Evolutionary conservation across 2,329 filamentous ascomycete species (phyloP).

Genomic region (Talaromyces sp.): DNA sequence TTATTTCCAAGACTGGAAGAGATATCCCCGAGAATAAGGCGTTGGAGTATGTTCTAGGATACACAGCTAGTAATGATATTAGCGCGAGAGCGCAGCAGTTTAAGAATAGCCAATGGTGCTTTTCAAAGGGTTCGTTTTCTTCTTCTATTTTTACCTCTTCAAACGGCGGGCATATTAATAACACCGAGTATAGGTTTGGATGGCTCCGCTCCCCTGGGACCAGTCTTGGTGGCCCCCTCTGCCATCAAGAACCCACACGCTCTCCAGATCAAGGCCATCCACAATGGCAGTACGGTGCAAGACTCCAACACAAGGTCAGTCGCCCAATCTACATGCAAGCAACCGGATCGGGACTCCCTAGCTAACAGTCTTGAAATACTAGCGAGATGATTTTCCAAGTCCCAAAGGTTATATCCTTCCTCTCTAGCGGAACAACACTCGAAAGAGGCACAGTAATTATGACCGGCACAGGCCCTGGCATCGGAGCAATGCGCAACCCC

Average conservation of each 20-base stretch:
- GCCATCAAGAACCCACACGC: constrained; percentile 27
- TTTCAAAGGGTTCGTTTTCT: constrained; percentile 28
- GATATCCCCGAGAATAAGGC: constrained; percentile 35
- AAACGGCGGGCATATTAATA: no score
- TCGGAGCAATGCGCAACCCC: constrained; percentile 37
- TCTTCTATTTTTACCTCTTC: no score
- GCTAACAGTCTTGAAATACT: no score
- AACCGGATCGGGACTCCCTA: no score
- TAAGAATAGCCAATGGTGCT: constrained; percentile 36
- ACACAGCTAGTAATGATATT: constrained; percentile 37
- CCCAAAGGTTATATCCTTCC: constrained; percentile 28
- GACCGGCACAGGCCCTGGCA: constrained; percentile 38
- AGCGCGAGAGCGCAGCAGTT: constrained; percentile 34
- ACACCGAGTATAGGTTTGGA: constrained; percentile 30
- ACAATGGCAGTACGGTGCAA: constrained; percentile 33
- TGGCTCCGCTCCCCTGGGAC: constrained; percentile 31
- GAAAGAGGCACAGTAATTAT: constrained; percentile 36
- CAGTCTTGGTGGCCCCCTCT: constrained; percentile 28
- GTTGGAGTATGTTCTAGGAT: constrained; percentile 36
- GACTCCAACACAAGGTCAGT: constrained; percentile 26
- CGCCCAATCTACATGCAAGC: no score
- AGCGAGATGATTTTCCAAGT: constrained; percentile 37
- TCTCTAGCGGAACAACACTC: constrained; percentile 35
- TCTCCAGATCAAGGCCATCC: constrained; percentile 27
- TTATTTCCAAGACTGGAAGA: constrained; percentile 31